Percentiles rank a stretch among this genome's conserved stretches.
Evolutionary conservation across 2,329 filamentous ascomycete species (phyloP).

Genomic region (Aspergillus brasiliensis): DNA sequence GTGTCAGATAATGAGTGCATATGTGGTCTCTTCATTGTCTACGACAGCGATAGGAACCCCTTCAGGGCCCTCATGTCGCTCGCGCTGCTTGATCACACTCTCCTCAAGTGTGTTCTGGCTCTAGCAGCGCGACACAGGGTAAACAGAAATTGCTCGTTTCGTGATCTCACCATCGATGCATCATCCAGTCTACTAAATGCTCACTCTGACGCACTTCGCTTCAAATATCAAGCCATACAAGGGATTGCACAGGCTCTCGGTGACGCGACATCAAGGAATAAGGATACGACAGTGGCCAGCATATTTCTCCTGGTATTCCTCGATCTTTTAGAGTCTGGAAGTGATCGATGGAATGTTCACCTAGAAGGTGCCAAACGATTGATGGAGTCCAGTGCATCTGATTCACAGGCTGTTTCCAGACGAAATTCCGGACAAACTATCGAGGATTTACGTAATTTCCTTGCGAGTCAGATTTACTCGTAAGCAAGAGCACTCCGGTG

Average conservation of each 20-base stretch:
- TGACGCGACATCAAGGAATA: conserved; percentile 13
- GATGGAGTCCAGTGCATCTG: conserved; percentile 21
- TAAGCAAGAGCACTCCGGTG: conserved; percentile 14
- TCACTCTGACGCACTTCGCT: conserved; percentile 33
- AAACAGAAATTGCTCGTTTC: conserved; percentile 30
- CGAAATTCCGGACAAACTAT: conserved; percentile 29
- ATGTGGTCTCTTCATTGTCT: conserved; percentile 38
- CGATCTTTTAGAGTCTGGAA: conserved; percentile 36
- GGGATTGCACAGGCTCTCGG: conserved; percentile 27
- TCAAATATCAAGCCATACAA: conserved; percentile 39
- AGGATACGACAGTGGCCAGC: conserved; percentile 36
- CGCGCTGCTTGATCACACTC: conserved; percentile 28
- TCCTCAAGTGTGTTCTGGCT: conserved; percentile 36
- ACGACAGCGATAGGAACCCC: conserved; percentile 39
- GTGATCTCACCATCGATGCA: not conserved
- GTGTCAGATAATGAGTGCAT: conserved; percentile 35
- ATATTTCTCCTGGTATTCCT: conserved; percentile 38
- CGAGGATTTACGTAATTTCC: conserved; percentile 31
- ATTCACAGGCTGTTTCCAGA: conserved; percentile 14
- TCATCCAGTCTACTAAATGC: conserved; percentile 18
- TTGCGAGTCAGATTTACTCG: conserved; percentile 34
- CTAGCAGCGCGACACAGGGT: conserved; percentile 38
- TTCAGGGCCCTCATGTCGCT: conserved; percentile 36
- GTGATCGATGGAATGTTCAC: conserved; percentile 38
- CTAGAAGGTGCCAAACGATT: conserved; percentile 35